Percentiles rank a stretch among this genome's conserved stretches.
Conservation (phyloP, 257 asterid genomes). For the Solanum virginianum region DNA sequence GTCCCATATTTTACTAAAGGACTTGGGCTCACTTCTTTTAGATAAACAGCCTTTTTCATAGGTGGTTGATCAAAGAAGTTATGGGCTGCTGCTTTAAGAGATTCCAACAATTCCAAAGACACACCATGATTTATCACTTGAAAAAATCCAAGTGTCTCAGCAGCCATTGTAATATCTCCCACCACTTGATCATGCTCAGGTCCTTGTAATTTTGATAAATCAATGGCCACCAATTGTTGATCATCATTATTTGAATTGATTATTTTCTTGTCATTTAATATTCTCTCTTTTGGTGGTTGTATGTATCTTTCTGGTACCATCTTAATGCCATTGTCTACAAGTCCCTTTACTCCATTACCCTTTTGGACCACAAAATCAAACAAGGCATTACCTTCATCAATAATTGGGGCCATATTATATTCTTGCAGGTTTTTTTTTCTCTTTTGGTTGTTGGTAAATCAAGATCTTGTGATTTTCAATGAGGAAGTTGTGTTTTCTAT, state of each 20-base stretch:
- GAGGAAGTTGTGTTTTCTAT: neutral
- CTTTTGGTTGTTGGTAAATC: neutral
- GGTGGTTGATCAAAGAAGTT: slow-evolving; percentile 10
- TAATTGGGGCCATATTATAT: slow-evolving; percentile 9
- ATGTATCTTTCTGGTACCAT: slow-evolving; percentile 11
- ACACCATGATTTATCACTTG: slow-evolving; percentile 28
- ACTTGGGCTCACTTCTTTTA: slow-evolving; percentile 16
- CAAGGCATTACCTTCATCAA: slow-evolving; percentile 2
- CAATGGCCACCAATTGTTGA: slow-evolving; percentile 7
- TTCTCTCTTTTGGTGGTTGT: slow-evolving; percentile 18
- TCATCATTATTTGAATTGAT: neutral
- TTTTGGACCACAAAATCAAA: slow-evolving; percentile 17
- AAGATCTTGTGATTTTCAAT: neutral
- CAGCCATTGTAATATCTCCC: slow-evolving; percentile 13
- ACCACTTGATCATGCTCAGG: slow-evolving; percentile 20
- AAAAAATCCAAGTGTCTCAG: slow-evolving; percentile 24
- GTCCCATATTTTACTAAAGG: slow-evolving; percentile 23
- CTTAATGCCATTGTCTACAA: slow-evolving; percentile 16
- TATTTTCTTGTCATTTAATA: neutral
- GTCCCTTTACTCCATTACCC: slow-evolving; percentile 26
- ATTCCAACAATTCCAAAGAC: slow-evolving; percentile 10
- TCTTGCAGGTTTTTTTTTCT: neutral
- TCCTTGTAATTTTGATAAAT: slow-evolving; percentile 16
- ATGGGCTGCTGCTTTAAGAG: slow-evolving; percentile 14
- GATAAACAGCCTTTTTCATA: slow-evolving; percentile 14